A percentile compares a stretch with the other conserved stretches of the same genome.
Evolutionary conservation across 257 asterid genomes (phyloP).

Genomic region (Hygrophila difformis): DNA sequence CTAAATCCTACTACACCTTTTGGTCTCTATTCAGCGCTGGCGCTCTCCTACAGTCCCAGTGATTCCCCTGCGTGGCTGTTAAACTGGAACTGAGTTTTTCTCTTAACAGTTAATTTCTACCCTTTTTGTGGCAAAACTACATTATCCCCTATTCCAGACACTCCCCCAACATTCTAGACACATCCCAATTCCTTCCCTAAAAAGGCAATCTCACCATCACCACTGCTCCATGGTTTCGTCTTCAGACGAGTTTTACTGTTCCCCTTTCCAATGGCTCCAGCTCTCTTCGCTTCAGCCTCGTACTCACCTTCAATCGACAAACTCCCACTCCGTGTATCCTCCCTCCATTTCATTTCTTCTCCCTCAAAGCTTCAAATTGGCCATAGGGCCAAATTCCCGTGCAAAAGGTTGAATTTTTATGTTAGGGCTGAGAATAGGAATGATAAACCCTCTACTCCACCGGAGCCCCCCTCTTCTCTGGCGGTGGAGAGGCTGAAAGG

Average conservation of each 20-base stretch:
- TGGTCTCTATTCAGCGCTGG: too few species aligned
- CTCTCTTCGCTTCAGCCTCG: conserved; percentile 28
- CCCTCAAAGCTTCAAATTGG: conserved; percentile 21
- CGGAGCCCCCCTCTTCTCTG: conserved; percentile 22
- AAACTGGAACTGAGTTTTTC: too few species aligned
- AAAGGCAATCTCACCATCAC: conserved; percentile 1
- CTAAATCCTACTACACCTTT: too few species aligned
- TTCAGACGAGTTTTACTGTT: too few species aligned
- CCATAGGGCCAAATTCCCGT: conserved; percentile 15
- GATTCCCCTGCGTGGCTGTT: too few species aligned
- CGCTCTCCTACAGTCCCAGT: too few species aligned
- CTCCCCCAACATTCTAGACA: conserved; percentile 61
- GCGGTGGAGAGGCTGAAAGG: conserved; percentile 38
- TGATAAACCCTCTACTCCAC: conserved; percentile 37
- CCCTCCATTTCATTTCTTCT: conserved; percentile 15
- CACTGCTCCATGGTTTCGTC: too few species aligned
- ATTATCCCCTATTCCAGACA: conserved; percentile 18
- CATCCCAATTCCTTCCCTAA: conserved; percentile 16
- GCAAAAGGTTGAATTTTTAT: conserved; percentile 36
- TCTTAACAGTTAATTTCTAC: too few species aligned
- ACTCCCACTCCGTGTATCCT: conserved; percentile 10
- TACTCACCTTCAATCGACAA: conserved; percentile 25
- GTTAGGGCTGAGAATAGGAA: conserved; percentile 45
- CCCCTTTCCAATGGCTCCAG: conserved; percentile 37
- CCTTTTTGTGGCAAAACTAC: too few species aligned